Base-by-base conservation (phyloP, 768 basidiomycete genomes). In the Termitomyces sp. region DNA sequence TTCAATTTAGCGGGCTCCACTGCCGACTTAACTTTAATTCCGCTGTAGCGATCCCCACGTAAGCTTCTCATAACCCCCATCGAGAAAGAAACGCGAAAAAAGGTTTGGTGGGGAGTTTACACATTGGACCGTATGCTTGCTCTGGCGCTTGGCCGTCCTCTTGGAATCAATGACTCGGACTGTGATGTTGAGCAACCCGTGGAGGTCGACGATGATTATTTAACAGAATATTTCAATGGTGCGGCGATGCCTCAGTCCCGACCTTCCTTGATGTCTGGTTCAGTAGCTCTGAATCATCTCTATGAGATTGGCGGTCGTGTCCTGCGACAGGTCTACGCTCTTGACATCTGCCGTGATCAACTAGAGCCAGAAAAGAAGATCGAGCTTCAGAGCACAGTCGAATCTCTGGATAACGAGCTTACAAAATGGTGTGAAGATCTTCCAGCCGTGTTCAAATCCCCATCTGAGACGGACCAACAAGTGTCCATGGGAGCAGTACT, bases 61-160 rank as follows among this genome's bases (percentile, higher is more conserved):
- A 83, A 90, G 46, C 78, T 94, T 47, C 67, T 77, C 18, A 77
- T 94, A 36, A 74, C 84, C 20, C 76, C 86, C 38, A 81, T 90
- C 42, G 91, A 95, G 70, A 95, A 93, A 71, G 92, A 95, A 72
- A 90, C 91, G 0, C 84, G 92, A 32, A 79, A 88, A 61, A 93
- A 94, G 73, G 87, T 94, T 52, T 95, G 94, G 94, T 95, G 94
- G 92, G 86, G 89, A 44, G 90, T 94, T 28, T 96, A 96, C 66
- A 86, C 86, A 26, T 77, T 96, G 51, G 94, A 91, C 70, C 86
- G 92, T 51, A 94, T 94, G 90, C 86, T 96, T 20, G 94, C 94
- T 24, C 83, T 95, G 53, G 87, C 92, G 14, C 78, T 96, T 14
- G 94, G 94, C 48, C 82, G 94, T 10, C 94, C 94, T 3, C 81